Conservation (phyloP, 345 rosid species). For the Citropsis articulata region DNA sequence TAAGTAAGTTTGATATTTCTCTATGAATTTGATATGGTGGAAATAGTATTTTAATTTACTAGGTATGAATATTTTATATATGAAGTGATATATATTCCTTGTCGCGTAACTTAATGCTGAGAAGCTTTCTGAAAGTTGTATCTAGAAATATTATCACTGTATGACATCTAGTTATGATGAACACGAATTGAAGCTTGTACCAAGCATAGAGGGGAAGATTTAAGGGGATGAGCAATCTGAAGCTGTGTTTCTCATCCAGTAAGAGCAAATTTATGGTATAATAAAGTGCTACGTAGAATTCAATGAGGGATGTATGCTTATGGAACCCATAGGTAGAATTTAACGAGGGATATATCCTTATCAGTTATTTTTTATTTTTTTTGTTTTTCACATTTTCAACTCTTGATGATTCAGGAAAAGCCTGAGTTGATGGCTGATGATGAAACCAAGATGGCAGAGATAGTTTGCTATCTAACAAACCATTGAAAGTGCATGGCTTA, state of each 20-base stretch:
- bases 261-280: background rate
- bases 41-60: background rate
- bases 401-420: too few relatives aligned
- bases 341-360: too few relatives aligned
- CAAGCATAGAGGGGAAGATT: background rate
- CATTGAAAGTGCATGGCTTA: slow-evolving; percentile 85
- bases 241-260: background rate
- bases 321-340: too few relatives aligned
- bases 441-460: slow-evolving; percentile 75
- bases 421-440: too few relatives aligned
- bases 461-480: slow-evolving; percentile 85
- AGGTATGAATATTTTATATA: background rate
- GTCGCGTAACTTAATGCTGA: background rate
- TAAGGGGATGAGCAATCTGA: background rate
- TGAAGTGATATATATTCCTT: background rate
- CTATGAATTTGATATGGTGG: background rate
- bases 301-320: background rate
- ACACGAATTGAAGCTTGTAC: background rate
- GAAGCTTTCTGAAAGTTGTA: background rate
- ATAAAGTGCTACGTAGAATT: background rate
- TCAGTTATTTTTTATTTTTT: too few relatives aligned
- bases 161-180: background rate
- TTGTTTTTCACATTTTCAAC: too few relatives aligned
- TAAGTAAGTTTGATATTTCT: slow-evolving; percentile 49
- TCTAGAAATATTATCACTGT: background rate